Percentiles rank a stretch among this genome's conserved stretches.
phyloP scores from a whole-genome alignment of 176 grass and related monocot species.

The Carex kokanica region DNA sequence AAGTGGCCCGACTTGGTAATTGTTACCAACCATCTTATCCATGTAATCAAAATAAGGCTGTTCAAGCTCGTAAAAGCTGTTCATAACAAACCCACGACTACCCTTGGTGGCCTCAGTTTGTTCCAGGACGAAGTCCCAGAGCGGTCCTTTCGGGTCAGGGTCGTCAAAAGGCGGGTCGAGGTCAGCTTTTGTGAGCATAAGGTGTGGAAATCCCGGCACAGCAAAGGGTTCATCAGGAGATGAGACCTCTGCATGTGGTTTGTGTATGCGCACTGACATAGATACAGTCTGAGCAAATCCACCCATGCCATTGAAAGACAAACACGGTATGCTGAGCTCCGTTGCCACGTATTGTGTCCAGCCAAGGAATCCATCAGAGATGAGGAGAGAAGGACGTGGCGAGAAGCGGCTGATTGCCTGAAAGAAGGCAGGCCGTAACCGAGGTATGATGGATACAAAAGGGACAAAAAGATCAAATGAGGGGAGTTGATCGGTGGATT shows the following conservation, averaged over 20 bases:
- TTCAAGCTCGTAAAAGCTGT: constrained; percentile 55
- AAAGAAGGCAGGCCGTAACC: constrained; percentile 26
- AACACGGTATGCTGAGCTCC: constrained; percentile 32
- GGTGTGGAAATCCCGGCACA: constrained; percentile 15
- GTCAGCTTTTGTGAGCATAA: constrained; percentile 36
- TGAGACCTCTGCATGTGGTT: constrained; percentile 24
- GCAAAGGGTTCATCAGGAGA: constrained; percentile 40
- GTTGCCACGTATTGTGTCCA: constrained; percentile 39
- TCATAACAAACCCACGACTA: constrained; percentile 31
- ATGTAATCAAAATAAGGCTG: constrained; percentile 28
- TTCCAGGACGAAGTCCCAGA: constrained; percentile 33
- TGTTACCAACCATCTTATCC: not conserved
- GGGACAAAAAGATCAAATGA: constrained; percentile 24
- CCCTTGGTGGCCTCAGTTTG: rapidly evolving
- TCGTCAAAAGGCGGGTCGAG: constrained; percentile 40
- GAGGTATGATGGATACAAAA: not conserved
- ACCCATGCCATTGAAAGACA: constrained; percentile 35
- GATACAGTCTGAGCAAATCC: constrained; percentile 7
- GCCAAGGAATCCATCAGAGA: constrained; percentile 40
- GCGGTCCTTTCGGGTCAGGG: constrained; percentile 32
- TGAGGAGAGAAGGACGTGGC: constrained; percentile 37
- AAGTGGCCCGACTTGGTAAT: constrained; percentile 44
- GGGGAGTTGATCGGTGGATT: constrained; percentile 43
- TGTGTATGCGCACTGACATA: not conserved
- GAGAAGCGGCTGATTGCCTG: constrained; percentile 1